Percentiles rank a stretch among this genome's conserved stretches.
Evolutionary conservation across 2,329 filamentous ascomycete genomes (phyloP).

Genomic region (Ophiostoma sp.): DNA sequence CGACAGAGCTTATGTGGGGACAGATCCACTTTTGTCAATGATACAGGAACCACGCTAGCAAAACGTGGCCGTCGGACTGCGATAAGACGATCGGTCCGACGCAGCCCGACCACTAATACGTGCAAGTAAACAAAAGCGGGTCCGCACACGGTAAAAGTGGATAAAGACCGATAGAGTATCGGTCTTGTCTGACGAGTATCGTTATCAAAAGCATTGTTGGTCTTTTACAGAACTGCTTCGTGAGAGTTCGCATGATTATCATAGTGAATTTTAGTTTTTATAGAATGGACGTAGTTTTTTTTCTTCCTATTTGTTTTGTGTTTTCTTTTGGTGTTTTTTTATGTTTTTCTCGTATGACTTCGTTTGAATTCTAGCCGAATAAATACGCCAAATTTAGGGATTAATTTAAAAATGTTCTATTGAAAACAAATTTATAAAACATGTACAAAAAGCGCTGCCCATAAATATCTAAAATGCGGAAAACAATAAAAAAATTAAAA

Average conservation of each 20-base stretch:
- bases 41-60: neutral
- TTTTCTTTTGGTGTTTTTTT: too few species aligned
- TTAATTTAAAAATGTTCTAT: too few species aligned
- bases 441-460: neutral
- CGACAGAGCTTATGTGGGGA: neutral
- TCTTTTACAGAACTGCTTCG: too few species aligned
- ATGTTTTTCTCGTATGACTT: too few species aligned
- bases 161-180: neutral
- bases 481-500: neutral
- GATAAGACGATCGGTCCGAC: slow-evolving; percentile 6
- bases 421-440: too few species aligned
- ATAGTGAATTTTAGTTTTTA: too few species aligned
- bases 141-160: neutral
- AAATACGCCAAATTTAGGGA: too few species aligned
- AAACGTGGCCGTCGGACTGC: slow-evolving; percentile 4
- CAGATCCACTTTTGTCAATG: neutral
- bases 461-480: neutral
- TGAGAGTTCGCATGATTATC: too few species aligned
- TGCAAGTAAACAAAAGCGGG: neutral
- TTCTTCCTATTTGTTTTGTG: too few species aligned
- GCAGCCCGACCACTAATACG: slow-evolving; percentile 2
- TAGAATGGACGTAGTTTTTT: too few species aligned
- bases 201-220: neutral
- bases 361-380: too few species aligned
- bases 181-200: neutral